Evolutionary conservation across 345 rosid species (phyloP), one percentile per base, ranked within the genome.

Genomic region (Clausena lansium): DNA sequence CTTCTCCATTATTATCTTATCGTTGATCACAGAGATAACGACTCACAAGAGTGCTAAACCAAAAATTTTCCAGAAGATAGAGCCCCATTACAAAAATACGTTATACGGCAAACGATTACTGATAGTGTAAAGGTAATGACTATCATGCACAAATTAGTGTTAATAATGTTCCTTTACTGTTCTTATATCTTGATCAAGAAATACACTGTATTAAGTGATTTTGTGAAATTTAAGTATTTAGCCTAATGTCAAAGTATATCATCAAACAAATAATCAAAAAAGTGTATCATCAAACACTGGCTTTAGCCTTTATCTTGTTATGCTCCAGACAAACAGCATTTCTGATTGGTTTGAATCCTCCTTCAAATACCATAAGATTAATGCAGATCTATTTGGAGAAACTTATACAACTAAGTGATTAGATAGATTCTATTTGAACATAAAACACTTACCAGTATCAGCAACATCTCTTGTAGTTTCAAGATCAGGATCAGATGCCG

Each of bases 401-500:
- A 54, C n/a, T 58, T 25, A 38, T 59, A 58, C 52, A 39, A 32
- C 7, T 2, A 14, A 6, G 8, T 15, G 24, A 38, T 28, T 38
- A 59, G 25, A 70, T 38, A 59, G 25, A 70, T 17, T 50, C 4
- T 8, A 17, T 3, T 39, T 47, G 62, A 63, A 78, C n/a, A 13
- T 22, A 59, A 55, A 67, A 62, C 20, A 24, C 75, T 73, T 73
- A 86, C 87, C 86, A 67, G 75, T 68, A n/a, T 74, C 80, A 5
- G 50, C 11, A 30, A 28, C 54, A 52, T 28, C 80, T 67, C 36
- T 71, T 38, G 66, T 50, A 59, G 83, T 78, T 45, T 75, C 57
- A 41, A 62, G 47, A 78, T 82, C 86, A 59, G 78, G 76, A 78
- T 84, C 85, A 30, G 87, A 71, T 57, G 85, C 87, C 63, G 77